Base-by-base conservation (phyloP, 1,284 basidiomycete species). In the Boletus mariae region DNA sequence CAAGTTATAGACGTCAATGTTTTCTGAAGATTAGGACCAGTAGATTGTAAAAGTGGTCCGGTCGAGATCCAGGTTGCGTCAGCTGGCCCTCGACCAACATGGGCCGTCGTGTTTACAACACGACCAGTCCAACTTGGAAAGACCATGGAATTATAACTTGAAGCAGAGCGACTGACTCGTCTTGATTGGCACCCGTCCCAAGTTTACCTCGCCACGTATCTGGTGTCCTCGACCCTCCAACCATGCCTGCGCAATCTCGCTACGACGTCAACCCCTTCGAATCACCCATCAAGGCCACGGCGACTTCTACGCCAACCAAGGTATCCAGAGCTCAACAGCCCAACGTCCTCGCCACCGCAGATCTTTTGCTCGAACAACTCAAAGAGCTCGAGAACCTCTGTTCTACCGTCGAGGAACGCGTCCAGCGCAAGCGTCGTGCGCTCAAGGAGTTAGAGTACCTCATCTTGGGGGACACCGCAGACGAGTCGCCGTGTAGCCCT, bases 371-470 rank as follows among this genome's bases (percentile, higher is more conserved):
- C 44, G 57, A 57, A 34, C 67, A 69, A 5, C 47, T 67, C 1
- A 61, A 58, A 45, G 55, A 54, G 13, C 67, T 69, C 11, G 63
- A 65, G 37, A 56, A 8, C 13, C 55, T 57, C 37, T 61, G 53
- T 37, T 59, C 49, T 9, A 61, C 64, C 15, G 58, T 64, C 50
- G 62, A 65, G 48, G 62, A 65, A 20, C 60, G 64, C 15, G 62
- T 68, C 20, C 62, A 57, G 28, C 57, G 50, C 51, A 65, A 69
- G 46, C 66, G 65, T 20, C 46, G 42, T 15, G 59, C 59, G 3
- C 45, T 66, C n/a, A 60, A 66, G 51, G 65, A 59, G n/a, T 59
- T 68, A 43, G 61, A 68, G 34, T 50, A 57, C 37, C 62, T 66
- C 46, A 52, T 67, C 48, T 47, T 47, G 11, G 64, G 49, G n/a